Evolutionary conservation across 2,329 filamentous ascomycete species (phyloP).

Genomic region (Alternaria arborescens): DNA sequence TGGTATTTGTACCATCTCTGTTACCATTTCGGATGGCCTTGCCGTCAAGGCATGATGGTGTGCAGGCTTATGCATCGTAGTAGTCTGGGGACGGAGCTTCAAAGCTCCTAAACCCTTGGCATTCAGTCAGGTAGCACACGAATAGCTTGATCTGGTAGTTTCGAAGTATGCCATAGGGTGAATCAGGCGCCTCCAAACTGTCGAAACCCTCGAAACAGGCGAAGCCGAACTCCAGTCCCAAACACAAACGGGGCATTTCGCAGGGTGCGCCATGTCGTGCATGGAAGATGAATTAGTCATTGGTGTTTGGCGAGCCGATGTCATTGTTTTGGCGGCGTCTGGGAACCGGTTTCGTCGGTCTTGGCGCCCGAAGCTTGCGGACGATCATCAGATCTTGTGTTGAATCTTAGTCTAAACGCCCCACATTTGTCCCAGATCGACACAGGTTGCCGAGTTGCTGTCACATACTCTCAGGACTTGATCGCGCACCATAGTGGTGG

Average conservation of each 20-base stretch:
- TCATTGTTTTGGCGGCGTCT: conserved; percentile 46
- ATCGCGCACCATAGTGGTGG: not conserved
- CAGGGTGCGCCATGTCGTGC: conserved; percentile 20
- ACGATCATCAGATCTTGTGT: conserved; percentile 32
- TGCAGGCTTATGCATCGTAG: conserved; percentile 10
- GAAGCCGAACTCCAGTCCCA: conserved; percentile 17
- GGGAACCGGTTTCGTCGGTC: conserved; percentile 42
- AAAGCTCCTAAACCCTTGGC: conserved; percentile 2
- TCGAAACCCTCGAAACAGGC: conserved; percentile 9
- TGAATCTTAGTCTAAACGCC: conserved; percentile 20
- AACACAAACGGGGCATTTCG: conserved; percentile 17
- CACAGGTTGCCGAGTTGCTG: conserved; percentile 4
- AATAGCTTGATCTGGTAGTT: conserved; percentile 25
- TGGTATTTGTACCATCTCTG: conserved; percentile 35
- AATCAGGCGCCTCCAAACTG: conserved; percentile 19
- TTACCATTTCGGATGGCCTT: not conserved
- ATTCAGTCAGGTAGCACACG: conserved; percentile 15
- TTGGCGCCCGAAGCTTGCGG: conserved; percentile 40
- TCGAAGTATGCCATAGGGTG: conserved; percentile 25
- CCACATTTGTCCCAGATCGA: conserved; percentile 10
- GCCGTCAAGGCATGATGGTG: conserved; percentile 17
- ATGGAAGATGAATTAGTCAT: conserved; percentile 16
- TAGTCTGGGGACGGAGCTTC: conserved; percentile 21
- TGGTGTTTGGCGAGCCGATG: conserved; percentile 37
- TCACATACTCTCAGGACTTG: not conserved